Base-by-base conservation (phyloP, 1,284 basidiomycete species). In the Sphagnurus paluster region DNA sequence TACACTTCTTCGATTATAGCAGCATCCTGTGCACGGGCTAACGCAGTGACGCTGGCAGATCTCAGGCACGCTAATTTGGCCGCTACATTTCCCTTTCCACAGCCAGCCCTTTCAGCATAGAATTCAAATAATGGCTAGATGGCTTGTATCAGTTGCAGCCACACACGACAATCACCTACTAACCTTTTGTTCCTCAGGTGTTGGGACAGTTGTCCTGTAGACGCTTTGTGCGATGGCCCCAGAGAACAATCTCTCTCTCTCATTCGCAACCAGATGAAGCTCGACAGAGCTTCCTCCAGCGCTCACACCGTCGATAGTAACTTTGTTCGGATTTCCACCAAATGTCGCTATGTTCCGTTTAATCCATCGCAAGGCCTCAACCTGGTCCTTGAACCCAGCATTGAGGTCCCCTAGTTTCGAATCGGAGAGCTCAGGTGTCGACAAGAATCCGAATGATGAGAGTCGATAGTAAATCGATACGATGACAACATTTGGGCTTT, bases 251-350 rank as follows among this genome's bases (percentile, higher is more conserved):
- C 58, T 54, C 39, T 67, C 58, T 5, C 58, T 57, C n/a, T 55
- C 64, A 13, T 75, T 68, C 8, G 76, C 71, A 17, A 80, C 67
- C 37, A 83, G 66, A 56, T 82, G 80, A 11, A 83, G 61, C 54
- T 78, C 73, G 7, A 83, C 70, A 2, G 75, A 78, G 24, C 72
- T 65, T 0, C 70, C 78, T 9, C 82, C 84, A 0, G 82, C 83
- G 46, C 79, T 82, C 56, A 87, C 68, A 1, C 83, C 83, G 50
- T 80, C 79, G 57, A 84, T 81, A 0, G 81, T 83, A 4, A 82
- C 77, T 39, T 67, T 63, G 4, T 41, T 46, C 5, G 76, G 71
- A 56, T 87, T 70, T 2, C 87, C 85, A 7, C 83, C 86, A 53
- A 89, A 89, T 4, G 70, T 68, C 4, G 58, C 59, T 51, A 88